These are phyloP conservation scores for Endoconidiophora laricicola DNA, from an alignment of 2,329 filamentous ascomycete genomes.

Conservation along the genomic window DNA sequence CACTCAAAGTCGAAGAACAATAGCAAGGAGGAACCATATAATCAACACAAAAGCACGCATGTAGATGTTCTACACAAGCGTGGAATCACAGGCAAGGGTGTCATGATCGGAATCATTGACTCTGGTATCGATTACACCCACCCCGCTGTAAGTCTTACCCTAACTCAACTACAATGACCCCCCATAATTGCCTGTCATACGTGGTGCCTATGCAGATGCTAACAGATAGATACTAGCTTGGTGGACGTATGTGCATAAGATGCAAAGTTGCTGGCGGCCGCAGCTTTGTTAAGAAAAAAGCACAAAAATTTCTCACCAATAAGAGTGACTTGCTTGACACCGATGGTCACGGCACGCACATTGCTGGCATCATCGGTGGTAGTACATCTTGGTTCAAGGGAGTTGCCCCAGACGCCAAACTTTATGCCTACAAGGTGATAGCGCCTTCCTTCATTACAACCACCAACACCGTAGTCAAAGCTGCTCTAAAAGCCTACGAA, in stretches of 20 bases:
- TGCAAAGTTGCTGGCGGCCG: constrained; percentile 24
- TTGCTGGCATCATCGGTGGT: constrained; percentile 17
- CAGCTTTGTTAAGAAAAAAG: constrained; percentile 20
- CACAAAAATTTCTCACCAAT: neutral
- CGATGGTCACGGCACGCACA: constrained; percentile 22
- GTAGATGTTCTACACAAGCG: constrained; percentile 23
- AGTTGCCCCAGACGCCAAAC: constrained; percentile 16
- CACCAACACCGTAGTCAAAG: constrained; percentile 20
- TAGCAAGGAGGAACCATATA: no score
- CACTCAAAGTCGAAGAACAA: constrained; percentile 17
- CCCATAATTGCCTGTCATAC: neutral
- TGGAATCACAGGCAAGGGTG: constrained; percentile 23
- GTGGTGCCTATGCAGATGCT: neutral
- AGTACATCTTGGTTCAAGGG: constrained; percentile 13
- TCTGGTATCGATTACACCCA: constrained; percentile 25
- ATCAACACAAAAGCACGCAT: constrained; percentile 17
- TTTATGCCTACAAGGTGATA: constrained; percentile 13
- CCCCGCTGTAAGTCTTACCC: constrained; percentile 6
- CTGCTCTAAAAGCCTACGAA: constrained; percentile 20
- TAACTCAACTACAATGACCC: no score
- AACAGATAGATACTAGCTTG: constrained; percentile 17
- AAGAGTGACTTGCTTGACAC: constrained; percentile 5
- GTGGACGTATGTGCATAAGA: constrained; percentile 23
- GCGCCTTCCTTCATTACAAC: constrained; percentile 11
- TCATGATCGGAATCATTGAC: constrained; percentile 25